A percentile compares a stretch with the other conserved stretches of the same genome.
phyloP scores from a whole-genome alignment of 768 basidiomycete genomes.

The Naematelia encephala region DNA sequence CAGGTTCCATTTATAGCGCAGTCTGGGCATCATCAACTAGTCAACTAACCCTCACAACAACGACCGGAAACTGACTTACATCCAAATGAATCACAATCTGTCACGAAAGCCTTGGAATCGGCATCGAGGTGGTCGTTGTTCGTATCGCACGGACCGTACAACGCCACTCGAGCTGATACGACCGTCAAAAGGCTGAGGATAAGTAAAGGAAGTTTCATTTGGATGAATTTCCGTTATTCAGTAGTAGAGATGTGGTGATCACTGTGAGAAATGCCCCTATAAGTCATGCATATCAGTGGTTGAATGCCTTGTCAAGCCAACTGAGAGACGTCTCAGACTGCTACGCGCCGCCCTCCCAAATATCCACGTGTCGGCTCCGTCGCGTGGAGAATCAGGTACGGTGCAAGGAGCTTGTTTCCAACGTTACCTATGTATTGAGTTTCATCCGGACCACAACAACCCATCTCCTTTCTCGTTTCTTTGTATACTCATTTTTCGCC shows the following conservation, averaged over 20 bases:
- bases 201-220: neutral
- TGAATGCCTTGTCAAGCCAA: neutral
- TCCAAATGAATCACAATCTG: conserved; percentile 36
- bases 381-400: too few species aligned
- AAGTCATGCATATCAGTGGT: neutral
- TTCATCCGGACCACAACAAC: too few species aligned
- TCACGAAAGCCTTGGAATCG: conserved; percentile 30
- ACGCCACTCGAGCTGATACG: neutral
- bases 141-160: conserved; percentile 24
- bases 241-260: too few species aligned
- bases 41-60: neutral
- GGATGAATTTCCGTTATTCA: neutral
- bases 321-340: neutral
- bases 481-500: too few species aligned
- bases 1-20: conserved; percentile 33
- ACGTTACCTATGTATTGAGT: too few species aligned
- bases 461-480: too few species aligned
- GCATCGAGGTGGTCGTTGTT: conserved; percentile 25
- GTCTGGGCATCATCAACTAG: conserved; percentile 10
- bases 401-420: too few species aligned
- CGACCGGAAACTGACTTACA: conserved; percentile 12
- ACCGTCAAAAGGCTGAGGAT: neutral
- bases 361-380: neutral
- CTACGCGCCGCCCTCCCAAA: neutral
- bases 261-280: too few species aligned